Evolutionary conservation across 1,284 basidiomycete species (phyloP).

Genomic region (Salmacisia buchloeana): DNA sequence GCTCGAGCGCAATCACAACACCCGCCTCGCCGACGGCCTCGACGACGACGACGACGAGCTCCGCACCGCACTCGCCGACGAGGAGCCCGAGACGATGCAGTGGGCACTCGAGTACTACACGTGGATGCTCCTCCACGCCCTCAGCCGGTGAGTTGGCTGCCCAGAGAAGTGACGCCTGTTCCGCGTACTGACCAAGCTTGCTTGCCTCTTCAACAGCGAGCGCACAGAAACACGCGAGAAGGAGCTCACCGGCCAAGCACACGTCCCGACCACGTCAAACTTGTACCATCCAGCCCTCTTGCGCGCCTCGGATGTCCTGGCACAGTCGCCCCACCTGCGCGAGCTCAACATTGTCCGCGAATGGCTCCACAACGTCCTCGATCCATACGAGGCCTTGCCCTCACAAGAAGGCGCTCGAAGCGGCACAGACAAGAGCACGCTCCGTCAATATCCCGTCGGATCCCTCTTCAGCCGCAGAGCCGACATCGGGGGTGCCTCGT

Average conservation of each 20-base stretch:
- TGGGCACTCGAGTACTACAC: conserved; percentile 41
- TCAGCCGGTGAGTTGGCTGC: conserved; percentile 18
- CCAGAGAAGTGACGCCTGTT: background rate
- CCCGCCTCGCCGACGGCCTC: conserved; percentile 13
- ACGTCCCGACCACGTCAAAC: conserved; percentile 9
- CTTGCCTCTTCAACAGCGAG: conserved; percentile 1
- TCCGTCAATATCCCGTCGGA: too few species aligned
- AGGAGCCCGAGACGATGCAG: conserved; percentile 9
- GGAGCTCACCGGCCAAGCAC: background rate
- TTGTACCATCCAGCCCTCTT: conserved; percentile 44
- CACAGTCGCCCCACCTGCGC: conserved; percentile 28
- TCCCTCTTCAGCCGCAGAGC: background rate
- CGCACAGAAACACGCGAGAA: background rate
- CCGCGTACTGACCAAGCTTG: background rate
- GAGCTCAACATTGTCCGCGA: conserved; percentile 45
- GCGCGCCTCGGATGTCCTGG: conserved; percentile 41
- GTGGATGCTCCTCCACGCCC: conserved; percentile 34
- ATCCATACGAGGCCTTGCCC: background rate
- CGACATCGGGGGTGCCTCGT: background rate
- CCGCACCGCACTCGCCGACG: conserved; percentile 10
- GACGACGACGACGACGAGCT: conserved; percentile 24
- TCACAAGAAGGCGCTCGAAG: too few species aligned
- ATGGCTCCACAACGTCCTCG: conserved; percentile 27
- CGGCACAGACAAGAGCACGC: too few species aligned
- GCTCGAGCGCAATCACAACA: conserved; percentile 25